These are phyloP conservation scores for Alternaria ventricosa DNA, from an alignment of 2,329 filamentous ascomycete genomes.

Conservation along the genomic window DNA sequence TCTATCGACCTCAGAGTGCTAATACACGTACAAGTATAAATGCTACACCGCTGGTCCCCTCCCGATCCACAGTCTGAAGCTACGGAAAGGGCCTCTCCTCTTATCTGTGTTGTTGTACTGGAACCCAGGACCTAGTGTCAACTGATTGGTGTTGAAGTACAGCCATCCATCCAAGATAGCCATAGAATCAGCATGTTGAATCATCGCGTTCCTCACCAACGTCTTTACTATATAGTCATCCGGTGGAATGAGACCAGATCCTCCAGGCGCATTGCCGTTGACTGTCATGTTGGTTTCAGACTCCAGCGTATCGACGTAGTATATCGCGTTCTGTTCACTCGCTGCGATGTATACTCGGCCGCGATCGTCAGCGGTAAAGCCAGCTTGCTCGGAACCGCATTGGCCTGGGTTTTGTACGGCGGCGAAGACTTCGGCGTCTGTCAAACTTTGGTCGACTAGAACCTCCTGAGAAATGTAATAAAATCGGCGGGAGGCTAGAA, in stretches of 20 bases:
- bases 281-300: conserved; percentile 44
- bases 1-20: neutral
- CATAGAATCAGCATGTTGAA: conserved; percentile 53
- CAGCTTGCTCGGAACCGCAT: conserved; percentile 51
- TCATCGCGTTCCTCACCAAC: conserved; percentile 49
- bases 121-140: conserved; percentile 44
- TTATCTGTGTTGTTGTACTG: conserved; percentile 51
- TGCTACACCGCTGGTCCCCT: conserved; percentile 40
- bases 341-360: conserved; percentile 52
- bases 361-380: conserved; percentile 52
- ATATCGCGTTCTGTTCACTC: conserved; percentile 54
- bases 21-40: neutral
- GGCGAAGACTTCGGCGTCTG: conserved; percentile 46
- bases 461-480: conserved; percentile 50
- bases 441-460: conserved; percentile 39
- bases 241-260: conserved; percentile 39
- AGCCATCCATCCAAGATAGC: conserved; percentile 52
- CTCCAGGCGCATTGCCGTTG: conserved; percentile 44
- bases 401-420: conserved; percentile 51
- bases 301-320: conserved; percentile 51
- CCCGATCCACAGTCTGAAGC: conserved; percentile 46
- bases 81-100: conserved; percentile 47
- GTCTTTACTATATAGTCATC: conserved; percentile 51
- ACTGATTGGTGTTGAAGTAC: conserved; percentile 54
- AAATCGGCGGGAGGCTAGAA: conserved; percentile 50